A percentile compares a stretch with the other conserved stretches of the same genome.
Conservation (phyloP, 495 filamentous ascomycete species). For the Xylaria longipes region DNA sequence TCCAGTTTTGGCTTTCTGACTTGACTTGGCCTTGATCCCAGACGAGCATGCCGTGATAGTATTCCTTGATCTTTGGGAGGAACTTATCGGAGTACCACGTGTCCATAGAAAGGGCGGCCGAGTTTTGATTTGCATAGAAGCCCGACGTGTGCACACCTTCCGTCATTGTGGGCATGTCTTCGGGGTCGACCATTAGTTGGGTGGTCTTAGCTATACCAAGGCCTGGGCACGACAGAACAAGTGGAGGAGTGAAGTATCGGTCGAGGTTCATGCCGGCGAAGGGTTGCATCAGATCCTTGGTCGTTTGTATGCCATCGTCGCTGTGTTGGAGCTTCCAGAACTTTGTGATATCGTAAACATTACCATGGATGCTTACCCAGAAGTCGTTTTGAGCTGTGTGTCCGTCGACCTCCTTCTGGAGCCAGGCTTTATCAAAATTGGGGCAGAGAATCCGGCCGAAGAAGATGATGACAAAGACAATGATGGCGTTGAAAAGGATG, state of each 20-base stretch:
- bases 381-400: constrained; percentile 79
- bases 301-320: constrained; percentile 66
- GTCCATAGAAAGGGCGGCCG: constrained; percentile 61
- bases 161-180: constrained; percentile 63
- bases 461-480: constrained; percentile 92
- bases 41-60: constrained; percentile 87
- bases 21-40: constrained; percentile 60
- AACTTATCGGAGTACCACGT: constrained; percentile 82
- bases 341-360: constrained; percentile 88
- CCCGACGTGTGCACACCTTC: constrained; percentile 74
- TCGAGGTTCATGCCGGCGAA: constrained; percentile 81
- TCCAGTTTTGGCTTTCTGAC: constrained; percentile 66
- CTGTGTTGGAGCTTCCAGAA: constrained; percentile 88
- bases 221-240: constrained; percentile 73
- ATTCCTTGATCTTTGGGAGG: constrained; percentile 79
- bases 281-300: constrained; percentile 69
- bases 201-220: constrained; percentile 64
- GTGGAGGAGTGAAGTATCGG: constrained; percentile 82
- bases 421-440: constrained; percentile 91
- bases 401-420: constrained; percentile 68
- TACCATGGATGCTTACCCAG: constrained; percentile 86
- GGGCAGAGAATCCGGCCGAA: constrained; percentile 89
- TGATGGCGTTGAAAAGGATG: constrained; percentile 76
- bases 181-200: constrained; percentile 44
- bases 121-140: constrained; percentile 56